Evolutionary conservation across 2,329 filamentous ascomycete genomes (phyloP).

Genomic region (Ustilaginoidea virens): DNA sequence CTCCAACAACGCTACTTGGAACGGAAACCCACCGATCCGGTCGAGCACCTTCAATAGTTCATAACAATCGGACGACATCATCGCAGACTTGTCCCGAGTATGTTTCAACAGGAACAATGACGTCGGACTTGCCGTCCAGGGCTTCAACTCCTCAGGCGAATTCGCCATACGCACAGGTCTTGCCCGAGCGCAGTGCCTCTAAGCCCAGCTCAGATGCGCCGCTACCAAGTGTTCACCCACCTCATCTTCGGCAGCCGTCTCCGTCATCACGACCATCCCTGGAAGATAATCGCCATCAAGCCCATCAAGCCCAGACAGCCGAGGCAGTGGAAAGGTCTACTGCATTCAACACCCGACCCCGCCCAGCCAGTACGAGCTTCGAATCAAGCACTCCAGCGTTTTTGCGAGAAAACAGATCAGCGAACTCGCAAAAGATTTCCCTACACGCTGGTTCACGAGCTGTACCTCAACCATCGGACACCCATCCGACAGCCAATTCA

Average conservation of each 20-base stretch:
- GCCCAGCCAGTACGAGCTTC: conserved; percentile 71
- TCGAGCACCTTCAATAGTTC: conserved; percentile 48
- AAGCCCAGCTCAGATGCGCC: neutral
- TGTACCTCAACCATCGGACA: too few species aligned
- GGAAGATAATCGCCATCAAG: conserved; percentile 10
- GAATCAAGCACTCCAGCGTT: conserved; percentile 65
- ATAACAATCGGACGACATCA: conserved; percentile 42
- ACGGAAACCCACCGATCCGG: conserved; percentile 29
- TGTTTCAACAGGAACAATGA: conserved; percentile 65
- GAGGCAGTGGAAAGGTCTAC: conserved; percentile 6
- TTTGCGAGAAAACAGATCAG: conserved; percentile 58
- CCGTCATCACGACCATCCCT: conserved; percentile 8
- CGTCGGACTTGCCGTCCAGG: conserved; percentile 40
- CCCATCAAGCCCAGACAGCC: conserved; percentile 8
- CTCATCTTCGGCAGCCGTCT: conserved; percentile 11
- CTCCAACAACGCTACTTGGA: conserved; percentile 24
- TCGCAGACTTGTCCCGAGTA: conserved; percentile 24
- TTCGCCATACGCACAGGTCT: conserved; percentile 6
- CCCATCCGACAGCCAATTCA: too few species aligned
- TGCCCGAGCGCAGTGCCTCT: neutral
- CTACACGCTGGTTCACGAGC: neutral
- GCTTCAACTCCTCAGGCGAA: conserved; percentile 14
- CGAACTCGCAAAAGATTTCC: conserved; percentile 18
- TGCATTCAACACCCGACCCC: conserved; percentile 33
- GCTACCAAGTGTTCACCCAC: conserved; percentile 10